phyloP scores from a whole-genome alignment of 768 basidiomycete species.

The Lentinula raphanica region DNA sequence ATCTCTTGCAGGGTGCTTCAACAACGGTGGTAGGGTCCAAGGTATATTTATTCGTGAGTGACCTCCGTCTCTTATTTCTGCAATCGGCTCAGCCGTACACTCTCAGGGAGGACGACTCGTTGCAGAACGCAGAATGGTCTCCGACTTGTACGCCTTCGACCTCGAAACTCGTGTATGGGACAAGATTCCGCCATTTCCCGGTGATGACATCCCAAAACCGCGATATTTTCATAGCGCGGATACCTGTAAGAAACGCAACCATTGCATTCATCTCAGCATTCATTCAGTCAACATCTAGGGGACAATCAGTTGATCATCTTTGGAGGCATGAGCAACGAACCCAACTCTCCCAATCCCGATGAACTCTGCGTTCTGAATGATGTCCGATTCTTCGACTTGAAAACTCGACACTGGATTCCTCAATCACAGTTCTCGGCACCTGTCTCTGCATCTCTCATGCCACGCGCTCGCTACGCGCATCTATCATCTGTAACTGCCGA shows the following conservation, averaged over 20 bases:
- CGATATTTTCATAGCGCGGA: constrained; percentile 96
- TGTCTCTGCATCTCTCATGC: constrained; percentile 47
- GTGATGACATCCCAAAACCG: constrained; percentile 70
- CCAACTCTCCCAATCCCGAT: constrained; percentile 64
- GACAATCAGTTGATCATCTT: constrained; percentile 88
- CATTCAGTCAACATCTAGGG: constrained; percentile 45
- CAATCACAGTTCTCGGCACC: constrained; percentile 29
- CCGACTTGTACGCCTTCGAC: constrained; percentile 89
- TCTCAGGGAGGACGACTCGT: constrained; percentile 81
- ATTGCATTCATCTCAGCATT: neutral
- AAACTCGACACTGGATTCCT: constrained; percentile 67
- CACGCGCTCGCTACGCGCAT: constrained; percentile 91
- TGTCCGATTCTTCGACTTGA: constrained; percentile 82
- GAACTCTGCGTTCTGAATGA: constrained; percentile 91
- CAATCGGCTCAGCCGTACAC: neutral
- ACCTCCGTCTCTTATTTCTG: neutral
- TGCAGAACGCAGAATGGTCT: constrained; percentile 80
- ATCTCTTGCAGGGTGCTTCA: constrained; percentile 65
- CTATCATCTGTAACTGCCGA: constrained; percentile 83
- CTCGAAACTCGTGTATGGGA: constrained; percentile 79
- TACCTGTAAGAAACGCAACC: constrained; percentile 52
- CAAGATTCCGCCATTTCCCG: constrained; percentile 50
- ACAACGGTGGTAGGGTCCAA: constrained; percentile 86
- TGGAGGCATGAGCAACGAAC: constrained; percentile 88
- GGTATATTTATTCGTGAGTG: constrained; percentile 83